phyloP scores from a whole-genome alignment of 2,329 filamentous ascomycete genomes.

The Aaosphaeria arxii region DNA sequence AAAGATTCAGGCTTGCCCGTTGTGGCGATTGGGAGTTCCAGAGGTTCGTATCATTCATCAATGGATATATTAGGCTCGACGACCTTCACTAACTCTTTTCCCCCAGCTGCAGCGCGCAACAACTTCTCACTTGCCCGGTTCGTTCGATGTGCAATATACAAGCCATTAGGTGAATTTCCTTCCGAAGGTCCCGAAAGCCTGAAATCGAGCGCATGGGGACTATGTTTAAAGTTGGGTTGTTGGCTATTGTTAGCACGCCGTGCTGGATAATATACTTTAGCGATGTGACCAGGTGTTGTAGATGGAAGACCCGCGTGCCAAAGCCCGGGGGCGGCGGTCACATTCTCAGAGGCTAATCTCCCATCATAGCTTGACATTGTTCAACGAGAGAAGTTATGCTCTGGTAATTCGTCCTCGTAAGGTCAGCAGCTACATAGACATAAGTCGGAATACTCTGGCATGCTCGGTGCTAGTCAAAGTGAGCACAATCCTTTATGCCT shows the following conservation, averaged over 20 bases:
- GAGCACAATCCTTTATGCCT: too few species aligned
- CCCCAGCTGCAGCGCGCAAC: not conserved
- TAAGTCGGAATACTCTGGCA: too few species aligned
- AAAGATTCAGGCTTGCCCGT: conserved; percentile 7
- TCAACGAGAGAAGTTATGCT: not conserved
- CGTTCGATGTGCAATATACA: not conserved
- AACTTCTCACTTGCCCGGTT: too few species aligned
- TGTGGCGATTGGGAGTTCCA: conserved; percentile 3
- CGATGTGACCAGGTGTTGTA: conserved; percentile 10
- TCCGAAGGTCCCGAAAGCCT: not conserved
- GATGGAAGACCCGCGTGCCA: not conserved
- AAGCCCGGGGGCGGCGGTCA: too few species aligned
- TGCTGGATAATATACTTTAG: conserved; percentile 16
- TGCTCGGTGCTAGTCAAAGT: too few species aligned
- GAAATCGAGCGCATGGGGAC: too few species aligned
- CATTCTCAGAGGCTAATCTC: too few species aligned
- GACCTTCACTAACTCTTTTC: conserved; percentile 1
- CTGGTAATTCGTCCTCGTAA: not conserved
- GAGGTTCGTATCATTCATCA: conserved; percentile 27
- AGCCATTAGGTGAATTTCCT: not conserved
- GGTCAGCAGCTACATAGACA: too few species aligned
- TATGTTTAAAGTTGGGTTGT: too few species aligned
- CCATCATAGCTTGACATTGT: not conserved
- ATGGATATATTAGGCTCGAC: conserved; percentile 12
- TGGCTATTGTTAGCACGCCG: conserved; percentile 16